Evolutionary conservation across 2,329 filamentous ascomycete genomes (phyloP).

Genomic region (Aspergillus sp.): DNA sequence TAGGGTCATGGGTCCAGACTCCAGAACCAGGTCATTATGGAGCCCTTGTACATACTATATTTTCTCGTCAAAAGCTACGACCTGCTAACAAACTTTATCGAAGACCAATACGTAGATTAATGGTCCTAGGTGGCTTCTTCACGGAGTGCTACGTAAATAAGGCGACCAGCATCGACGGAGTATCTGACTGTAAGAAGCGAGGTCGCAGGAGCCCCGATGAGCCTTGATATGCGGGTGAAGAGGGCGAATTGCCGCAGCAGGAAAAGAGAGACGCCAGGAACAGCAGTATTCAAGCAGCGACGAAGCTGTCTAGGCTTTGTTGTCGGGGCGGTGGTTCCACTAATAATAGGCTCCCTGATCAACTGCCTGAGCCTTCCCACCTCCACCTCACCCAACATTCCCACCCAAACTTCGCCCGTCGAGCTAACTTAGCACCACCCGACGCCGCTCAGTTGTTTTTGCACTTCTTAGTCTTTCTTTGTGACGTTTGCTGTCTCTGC

Average conservation of each 20-base stretch:
- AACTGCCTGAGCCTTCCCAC: not conserved
- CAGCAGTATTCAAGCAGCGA: not conserved
- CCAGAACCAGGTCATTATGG: not conserved
- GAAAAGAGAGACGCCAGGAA: not conserved
- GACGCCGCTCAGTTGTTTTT: not conserved
- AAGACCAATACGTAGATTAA: too few species aligned
- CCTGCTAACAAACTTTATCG: not conserved
- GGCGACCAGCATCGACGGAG: too few species aligned
- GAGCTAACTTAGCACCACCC: not conserved
- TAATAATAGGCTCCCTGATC: not conserved
- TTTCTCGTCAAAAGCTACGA: not conserved
- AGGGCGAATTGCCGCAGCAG: not conserved
- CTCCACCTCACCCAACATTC: constrained; percentile 4
- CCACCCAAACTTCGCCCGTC: constrained; percentile 6
- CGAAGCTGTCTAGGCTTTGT: not conserved
- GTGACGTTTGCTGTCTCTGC: not conserved
- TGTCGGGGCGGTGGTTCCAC: not conserved
- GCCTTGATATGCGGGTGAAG: not conserved
- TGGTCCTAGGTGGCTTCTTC: not conserved
- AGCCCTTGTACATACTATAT: not conserved
- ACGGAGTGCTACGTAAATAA: not conserved
- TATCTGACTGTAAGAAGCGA: not conserved
- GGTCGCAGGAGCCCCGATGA: not conserved
- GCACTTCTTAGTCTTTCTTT: constrained; percentile 10
- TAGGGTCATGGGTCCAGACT: not conserved